Base-by-base conservation (phyloP, 2,329 filamentous ascomycete species). In the Aspergillus fischeri region DNA sequence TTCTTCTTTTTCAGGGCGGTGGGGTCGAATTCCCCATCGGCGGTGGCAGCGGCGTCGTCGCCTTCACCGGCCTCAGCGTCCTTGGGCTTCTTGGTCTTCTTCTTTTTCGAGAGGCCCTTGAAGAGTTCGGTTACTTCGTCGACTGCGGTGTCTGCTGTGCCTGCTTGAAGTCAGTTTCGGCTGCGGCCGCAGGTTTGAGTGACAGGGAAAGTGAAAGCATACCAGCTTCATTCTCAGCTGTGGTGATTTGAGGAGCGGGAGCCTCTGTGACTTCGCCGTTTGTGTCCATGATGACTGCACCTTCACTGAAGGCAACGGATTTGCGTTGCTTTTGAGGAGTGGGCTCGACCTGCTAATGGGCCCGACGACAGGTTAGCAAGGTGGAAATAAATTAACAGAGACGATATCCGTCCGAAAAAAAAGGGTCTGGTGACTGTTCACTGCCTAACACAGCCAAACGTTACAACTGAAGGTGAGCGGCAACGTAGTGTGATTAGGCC, bases 301-400 rank as follows among this genome's bases (percentile, higher is more conserved):
- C 90, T 77, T 94, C 90, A 73, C 88, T 92, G 77, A 97, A 97
- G 64, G 92, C 88, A 70, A 97, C 93, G 49, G 91, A 95, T 80
- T 97, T 96, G 79, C 92, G 89, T 70, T 88, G 86, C 77, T 90
- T 92, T 73, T 84, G 83, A 69, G 87, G 83, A 59, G 73, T 65
- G 41, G 74, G 67, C 60, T 74, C 65, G 62, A 76, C 73, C 69
- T 78, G 76, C 78, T 80, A 60, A 55, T 57, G 49, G 53, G 52
- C 54, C 63, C 65, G 60, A 62, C 47, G 56, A 57, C 51, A 63
- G 58, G 73, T 73, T 65, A 74, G 70, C 68, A 47, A 58, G 53
- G 45, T 20, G 48, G 49, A 52, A 57, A 60, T 50, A 53, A 62
- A 54, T 25, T 52, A 24, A 59, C 32, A 45, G 53, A 51, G 52